Evolutionary conservation across 1,284 basidiomycete species (phyloP).

Genomic region (Puccinia hordei): DNA sequence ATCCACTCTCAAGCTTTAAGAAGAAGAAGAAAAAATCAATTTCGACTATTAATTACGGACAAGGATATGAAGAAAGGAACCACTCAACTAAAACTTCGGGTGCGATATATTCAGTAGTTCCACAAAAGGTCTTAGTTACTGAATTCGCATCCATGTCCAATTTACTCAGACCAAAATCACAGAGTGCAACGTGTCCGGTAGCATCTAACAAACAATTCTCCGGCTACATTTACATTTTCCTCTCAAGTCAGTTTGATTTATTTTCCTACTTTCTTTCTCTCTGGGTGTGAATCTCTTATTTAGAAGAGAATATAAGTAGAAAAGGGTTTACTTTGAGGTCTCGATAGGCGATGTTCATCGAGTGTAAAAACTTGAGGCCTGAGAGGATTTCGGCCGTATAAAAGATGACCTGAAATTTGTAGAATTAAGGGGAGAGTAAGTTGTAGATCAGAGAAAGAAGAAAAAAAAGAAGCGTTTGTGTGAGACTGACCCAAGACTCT

Average conservation of each 20-base stretch:
- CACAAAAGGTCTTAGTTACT: conserved; percentile 61
- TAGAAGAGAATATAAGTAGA: background rate
- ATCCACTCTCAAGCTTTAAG: conserved; percentile 59
- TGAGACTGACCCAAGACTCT: conserved; percentile 30
- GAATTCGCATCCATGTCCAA: conserved; percentile 58
- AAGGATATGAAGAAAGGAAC: background rate
- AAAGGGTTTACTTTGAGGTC: conserved; percentile 50
- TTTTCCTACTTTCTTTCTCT: no score
- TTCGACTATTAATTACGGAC: background rate
- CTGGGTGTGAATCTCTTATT: background rate
- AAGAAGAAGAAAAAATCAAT: background rate
- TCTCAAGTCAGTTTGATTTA: no score
- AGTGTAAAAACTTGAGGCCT: conserved; percentile 57
- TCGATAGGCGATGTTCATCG: conserved; percentile 57
- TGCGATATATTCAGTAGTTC: conserved; percentile 61
- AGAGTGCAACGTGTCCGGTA: conserved; percentile 58
- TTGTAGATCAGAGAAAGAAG: background rate
- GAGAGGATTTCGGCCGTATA: conserved; percentile 59
- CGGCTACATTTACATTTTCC: conserved; percentile 52
- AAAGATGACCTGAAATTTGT: conserved; percentile 54
- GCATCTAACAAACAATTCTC: conserved; percentile 59
- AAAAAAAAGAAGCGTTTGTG: background rate
- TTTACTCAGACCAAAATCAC: conserved; percentile 59
- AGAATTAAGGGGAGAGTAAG: background rate
- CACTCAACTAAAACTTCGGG: conserved; percentile 59